Evolutionary conservation across 345 rosid species (phyloP).

Genomic region (Salix viminalis): DNA sequence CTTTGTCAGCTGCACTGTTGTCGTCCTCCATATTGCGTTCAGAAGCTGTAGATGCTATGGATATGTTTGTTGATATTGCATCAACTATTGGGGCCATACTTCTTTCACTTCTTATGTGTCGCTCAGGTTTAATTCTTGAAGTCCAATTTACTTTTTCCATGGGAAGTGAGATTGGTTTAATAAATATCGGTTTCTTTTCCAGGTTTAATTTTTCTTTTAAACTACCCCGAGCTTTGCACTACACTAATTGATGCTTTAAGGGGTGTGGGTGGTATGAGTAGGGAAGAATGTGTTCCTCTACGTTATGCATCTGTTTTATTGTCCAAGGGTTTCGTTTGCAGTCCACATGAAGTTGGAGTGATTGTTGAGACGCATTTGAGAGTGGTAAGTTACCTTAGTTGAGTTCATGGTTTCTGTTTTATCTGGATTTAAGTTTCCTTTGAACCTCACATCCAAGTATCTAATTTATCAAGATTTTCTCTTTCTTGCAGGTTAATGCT

Average conservation of each 20-base stretch:
- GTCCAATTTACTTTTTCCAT: neutral
- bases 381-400: slow-evolving; percentile 66
- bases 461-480: slow-evolving; percentile 2
- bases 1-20: slow-evolving; percentile 88
- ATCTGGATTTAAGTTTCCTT: slow-evolving; percentile 8
- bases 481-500: slow-evolving; percentile 61
- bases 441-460: neutral
- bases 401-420: neutral
- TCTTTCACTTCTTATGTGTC: slow-evolving; percentile 75
- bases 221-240: slow-evolving; percentile 69
- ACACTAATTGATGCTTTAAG: slow-evolving; percentile 62
- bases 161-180: slow-evolving; percentile 1
- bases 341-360: slow-evolving; percentile 71
- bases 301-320: slow-evolving; percentile 72
- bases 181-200: slow-evolving; percentile 32
- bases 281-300: slow-evolving; percentile 88
- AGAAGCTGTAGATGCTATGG: slow-evolving; percentile 50
- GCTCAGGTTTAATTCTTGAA: slow-evolving; percentile 51
- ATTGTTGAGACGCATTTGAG: slow-evolving; percentile 87
- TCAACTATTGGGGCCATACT: slow-evolving; percentile 70
- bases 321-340: slow-evolving; percentile 89
- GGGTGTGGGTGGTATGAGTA: slow-evolving; percentile 48
- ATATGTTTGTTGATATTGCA: slow-evolving; percentile 51
- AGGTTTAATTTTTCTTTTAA: slow-evolving; percentile 81
- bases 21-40: slow-evolving; percentile 58